Evolutionary conservation across 768 basidiomycete genomes (phyloP).

Genomic region (Lactifluus piperatus): DNA sequence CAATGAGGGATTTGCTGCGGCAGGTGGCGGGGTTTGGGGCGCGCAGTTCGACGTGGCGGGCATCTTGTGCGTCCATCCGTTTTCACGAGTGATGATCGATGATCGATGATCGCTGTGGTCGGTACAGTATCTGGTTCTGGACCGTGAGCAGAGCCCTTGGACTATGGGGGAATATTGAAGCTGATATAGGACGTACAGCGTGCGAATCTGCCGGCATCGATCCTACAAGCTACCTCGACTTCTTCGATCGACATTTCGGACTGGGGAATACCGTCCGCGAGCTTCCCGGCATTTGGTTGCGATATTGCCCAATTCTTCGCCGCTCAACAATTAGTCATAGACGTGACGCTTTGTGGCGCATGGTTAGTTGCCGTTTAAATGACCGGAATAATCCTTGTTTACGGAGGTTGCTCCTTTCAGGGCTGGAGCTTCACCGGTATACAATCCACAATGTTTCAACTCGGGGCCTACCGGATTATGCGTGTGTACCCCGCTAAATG

Average conservation of each 20-base stretch:
- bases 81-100: conserved; percentile 6
- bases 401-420: conserved; percentile 24
- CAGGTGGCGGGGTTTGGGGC: conserved; percentile 60
- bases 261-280: conserved; percentile 40
- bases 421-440: conserved; percentile 42
- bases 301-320: conserved; percentile 39
- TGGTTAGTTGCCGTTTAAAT: conserved; percentile 30
- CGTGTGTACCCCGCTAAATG: conserved; percentile 26
- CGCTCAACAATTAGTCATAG: conserved; percentile 43
- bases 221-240: conserved; percentile 27
- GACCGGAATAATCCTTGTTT: neutral
- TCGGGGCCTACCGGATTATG: conserved; percentile 34
- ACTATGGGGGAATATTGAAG: neutral
- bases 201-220: conserved; percentile 29
- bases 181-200: conserved; percentile 25
- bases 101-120: neutral
- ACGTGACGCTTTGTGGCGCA: conserved; percentile 49
- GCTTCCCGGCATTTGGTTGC: conserved; percentile 34
- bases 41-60: conserved; percentile 57
- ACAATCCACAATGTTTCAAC: conserved; percentile 35
- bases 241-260: conserved; percentile 31
- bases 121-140: conserved; percentile 41
- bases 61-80: conserved; percentile 31
- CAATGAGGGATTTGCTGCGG: conserved; percentile 34
- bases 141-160: conserved; percentile 25